Conservation (phyloP, 2,329 filamentous ascomycete genomes). For the Colletotrichum somersetense region DNA sequence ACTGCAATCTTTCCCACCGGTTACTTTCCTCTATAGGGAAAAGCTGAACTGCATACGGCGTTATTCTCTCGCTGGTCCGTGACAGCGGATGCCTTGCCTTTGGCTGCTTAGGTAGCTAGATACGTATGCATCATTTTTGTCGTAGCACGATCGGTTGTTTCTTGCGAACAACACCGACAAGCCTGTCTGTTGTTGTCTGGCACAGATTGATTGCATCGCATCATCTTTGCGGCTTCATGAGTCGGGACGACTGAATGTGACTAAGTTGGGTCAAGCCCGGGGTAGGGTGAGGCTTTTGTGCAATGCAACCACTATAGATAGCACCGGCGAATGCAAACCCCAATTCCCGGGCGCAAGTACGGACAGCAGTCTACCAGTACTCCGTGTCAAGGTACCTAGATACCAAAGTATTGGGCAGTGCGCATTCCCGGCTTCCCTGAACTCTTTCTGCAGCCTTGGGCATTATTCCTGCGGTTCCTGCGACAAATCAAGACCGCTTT, state of each 20-base stretch:
- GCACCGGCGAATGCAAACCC: background rate
- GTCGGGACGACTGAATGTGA: background rate
- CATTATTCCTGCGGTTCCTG: slow-evolving; percentile 16
- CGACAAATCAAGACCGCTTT: slow-evolving; percentile 20
- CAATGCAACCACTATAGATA: background rate
- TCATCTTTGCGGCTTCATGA: background rate
- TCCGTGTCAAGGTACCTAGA: too few species aligned
- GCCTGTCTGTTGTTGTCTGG: background rate
- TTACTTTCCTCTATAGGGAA: background rate
- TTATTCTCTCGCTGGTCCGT: background rate
- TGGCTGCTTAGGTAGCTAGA: background rate
- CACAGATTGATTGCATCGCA: slow-evolving; percentile 10
- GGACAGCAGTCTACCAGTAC: background rate
- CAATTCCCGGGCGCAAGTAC: background rate
- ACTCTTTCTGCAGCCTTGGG: background rate
- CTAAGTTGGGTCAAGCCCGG: background rate
- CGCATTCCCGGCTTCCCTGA: background rate
- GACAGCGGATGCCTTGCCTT: slow-evolving; percentile 5
- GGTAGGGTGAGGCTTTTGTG: background rate
- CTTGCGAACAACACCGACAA: background rate
- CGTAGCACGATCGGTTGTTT: background rate
- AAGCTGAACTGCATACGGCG: background rate
- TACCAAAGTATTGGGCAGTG: too few species aligned
- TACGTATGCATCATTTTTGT: background rate
- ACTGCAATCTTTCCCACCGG: background rate